Percentiles rank a stretch among this genome's conserved stretches.
phyloP scores from a whole-genome alignment of 345 rosid species.

The Capsella bursapastoris region DNA sequence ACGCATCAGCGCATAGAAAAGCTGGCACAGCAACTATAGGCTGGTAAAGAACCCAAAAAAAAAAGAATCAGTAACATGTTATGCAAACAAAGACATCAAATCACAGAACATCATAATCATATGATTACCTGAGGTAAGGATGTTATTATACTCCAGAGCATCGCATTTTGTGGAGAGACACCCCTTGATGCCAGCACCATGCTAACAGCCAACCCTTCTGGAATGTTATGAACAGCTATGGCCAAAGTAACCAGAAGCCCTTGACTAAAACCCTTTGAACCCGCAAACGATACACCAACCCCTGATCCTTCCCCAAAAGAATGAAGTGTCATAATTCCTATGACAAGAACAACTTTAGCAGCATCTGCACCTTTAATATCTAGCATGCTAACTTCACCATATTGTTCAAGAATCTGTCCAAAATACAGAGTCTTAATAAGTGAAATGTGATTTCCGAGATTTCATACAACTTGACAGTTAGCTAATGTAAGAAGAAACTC shows the following conservation, averaged over 20 bases:
- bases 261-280: constrained; percentile 94
- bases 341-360: constrained; percentile 88
- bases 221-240: constrained; percentile 97
- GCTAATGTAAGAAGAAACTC: constrained; percentile 13
- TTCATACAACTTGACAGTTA: constrained; percentile 10
- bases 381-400: constrained; percentile 97
- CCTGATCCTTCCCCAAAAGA: constrained; percentile 99
- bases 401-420: constrained; percentile 88
- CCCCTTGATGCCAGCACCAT: constrained; percentile 99
- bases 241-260: constrained; percentile 98
- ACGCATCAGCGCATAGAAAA: constrained; percentile 95
- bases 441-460: constrained; percentile 5
- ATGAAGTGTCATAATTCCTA: constrained; percentile 99
- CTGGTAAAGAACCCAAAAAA: constrained; percentile 47
- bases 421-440: not conserved
- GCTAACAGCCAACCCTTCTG: constrained; percentile 98
- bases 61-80: constrained; percentile 21
- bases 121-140: constrained; percentile 91
- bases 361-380: constrained; percentile 99
- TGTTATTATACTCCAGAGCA: constrained; percentile 98
- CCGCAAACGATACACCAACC: constrained; percentile 99
- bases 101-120: constrained; percentile 7
- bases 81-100: constrained; percentile 17
- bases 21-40: constrained; percentile 99
- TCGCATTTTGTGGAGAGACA: constrained; percentile 98